Percentiles rank a stretch among this genome's conserved stretches.
phyloP scores from a whole-genome alignment of 345 rosid species.

The Citrus trifoliata region DNA sequence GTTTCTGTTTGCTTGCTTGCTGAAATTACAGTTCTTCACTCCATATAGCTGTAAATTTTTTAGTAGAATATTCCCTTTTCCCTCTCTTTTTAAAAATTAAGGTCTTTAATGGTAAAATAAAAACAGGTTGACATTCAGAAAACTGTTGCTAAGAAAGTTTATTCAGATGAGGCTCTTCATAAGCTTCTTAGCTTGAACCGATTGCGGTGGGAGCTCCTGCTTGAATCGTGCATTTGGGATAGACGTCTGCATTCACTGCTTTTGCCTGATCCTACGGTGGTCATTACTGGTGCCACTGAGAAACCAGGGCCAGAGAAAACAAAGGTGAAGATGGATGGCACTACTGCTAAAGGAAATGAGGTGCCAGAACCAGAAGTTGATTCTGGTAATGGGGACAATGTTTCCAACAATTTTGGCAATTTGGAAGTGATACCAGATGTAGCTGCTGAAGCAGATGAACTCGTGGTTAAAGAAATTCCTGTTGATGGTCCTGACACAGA shows the following conservation, averaged over 20 bases:
- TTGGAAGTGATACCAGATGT: constrained; percentile 9
- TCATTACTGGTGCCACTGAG: constrained; percentile 29
- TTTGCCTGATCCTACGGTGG: constrained; percentile 41
- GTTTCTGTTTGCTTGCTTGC: background rate
- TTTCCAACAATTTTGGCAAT: constrained; percentile 20
- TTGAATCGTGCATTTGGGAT: constrained; percentile 80
- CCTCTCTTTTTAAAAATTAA: background rate
- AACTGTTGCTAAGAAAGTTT: constrained; percentile 41
- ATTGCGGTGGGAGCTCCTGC: constrained; percentile 73
- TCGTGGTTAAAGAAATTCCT: constrained; percentile 38
- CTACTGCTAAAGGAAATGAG: constrained; percentile 12
- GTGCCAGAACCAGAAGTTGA: constrained; percentile 6
- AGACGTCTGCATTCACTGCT: constrained; percentile 61
- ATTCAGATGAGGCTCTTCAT: constrained; percentile 36
- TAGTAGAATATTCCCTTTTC: background rate
- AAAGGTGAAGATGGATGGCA: constrained; percentile 20
- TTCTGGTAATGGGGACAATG: constrained; percentile 22
- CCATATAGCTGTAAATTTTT: background rate
- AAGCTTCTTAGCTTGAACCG: constrained; percentile 60
- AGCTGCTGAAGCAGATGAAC: constrained; percentile 25
- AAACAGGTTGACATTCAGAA: constrained; percentile 43
- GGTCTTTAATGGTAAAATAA: constrained; percentile 4
- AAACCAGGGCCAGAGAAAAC: constrained; percentile 25
- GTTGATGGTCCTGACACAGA: constrained; percentile 32
- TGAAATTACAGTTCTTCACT: background rate